Base-by-base conservation (phyloP, 805 yeast genomes). In the Lachancea cidri region DNA sequence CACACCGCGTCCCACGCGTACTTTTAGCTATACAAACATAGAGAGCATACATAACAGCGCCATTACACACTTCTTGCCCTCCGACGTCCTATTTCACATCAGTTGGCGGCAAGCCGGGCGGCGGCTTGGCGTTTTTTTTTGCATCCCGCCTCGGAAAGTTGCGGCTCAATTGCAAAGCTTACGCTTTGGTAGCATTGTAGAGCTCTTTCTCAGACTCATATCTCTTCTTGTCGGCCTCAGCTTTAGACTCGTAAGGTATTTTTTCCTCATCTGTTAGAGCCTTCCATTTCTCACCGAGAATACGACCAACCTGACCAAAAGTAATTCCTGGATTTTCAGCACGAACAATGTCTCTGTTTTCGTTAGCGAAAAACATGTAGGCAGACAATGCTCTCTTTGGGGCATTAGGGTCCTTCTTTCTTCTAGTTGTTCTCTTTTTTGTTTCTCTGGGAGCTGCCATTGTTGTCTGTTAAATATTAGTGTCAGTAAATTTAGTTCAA, bases 371-470 rank as follows among this genome's bases (percentile, higher is more conserved):
- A 79, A 86, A 91, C 98, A 93, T 89, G 81, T 91, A 93, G 37
- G 98, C 96, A 46, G 97, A 87, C 65, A 93, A 73, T 18, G 97
- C 87, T 71, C 98, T 86, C 86, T 93, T 93, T 68, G 98, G 98
- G 52, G 98, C 98, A 69, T 91, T 89, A 73, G 98, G 96, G 68
- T 86, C 95, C 67, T 71, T 71, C 71, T 70, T 71, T 67, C 68
- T 71, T 65, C 72, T 70, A 46, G 66, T 52, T 47, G 66, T 50
- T 62, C 57, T 58, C 57, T 59, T 57, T 54, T 66, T 48, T 33
- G 53, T 47, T 57, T 65, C 66, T 57, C 66, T 66, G 49, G 63
- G 64, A 35, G 65, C 65, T 41, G 72, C 65, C 72, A 67, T 68
- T 42, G 33, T 44, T 33, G 19, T 25, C 33, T 29, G 25, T 4